Base-by-base conservation (phyloP, 2,329 filamentous ascomycete species). In the Cordyceps fumosorosea region DNA sequence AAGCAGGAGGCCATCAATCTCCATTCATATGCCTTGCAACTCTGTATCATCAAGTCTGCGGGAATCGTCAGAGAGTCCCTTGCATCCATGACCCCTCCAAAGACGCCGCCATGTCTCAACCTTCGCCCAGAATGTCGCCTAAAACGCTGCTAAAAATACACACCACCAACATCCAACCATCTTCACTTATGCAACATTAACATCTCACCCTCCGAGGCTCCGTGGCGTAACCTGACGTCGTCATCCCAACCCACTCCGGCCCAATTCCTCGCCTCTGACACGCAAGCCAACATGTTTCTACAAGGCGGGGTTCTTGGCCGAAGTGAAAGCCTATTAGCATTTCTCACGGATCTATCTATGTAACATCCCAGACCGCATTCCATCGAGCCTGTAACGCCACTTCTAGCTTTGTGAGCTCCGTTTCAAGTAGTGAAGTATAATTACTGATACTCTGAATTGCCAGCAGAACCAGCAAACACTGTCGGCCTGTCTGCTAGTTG, bases 81-180 rank as follows among this genome's bases (percentile, higher is more conserved):
- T 24, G n/a, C 42, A n/a, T 20, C 42, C 42, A 18, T 44, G 2
- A 18, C 42, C 42, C 32, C 56, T 37, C 48, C 40, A 20, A 37
- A 45, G 32, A 45, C 16, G 24, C 42, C 58, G 40, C 32, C 42
- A 34, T 55, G 48, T 53, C 50, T 53, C 42, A 48, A 47, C 40
- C 26, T 34, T 32, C n/a, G 20, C 20, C 40, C 29, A 54, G 26
- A 47, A 29, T 40, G 42, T 55, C 18, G 29, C 58, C 20, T 47
- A 55, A 48, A 47, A 18, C 42, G 20, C 24, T 60, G 18, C 59
- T 61, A 61, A 61, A 50, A 61, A 55, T 61, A 61, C 59, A 34
- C 59, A 48, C 24, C 18, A 56, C 54, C 18, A 52, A 29, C 29
- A 52, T 11, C 42, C 44, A 48, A 48, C 55, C 29, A 57, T 37